A percentile compares a stretch with the other conserved stretches of the same genome.
Evolutionary conservation across 352 stramenopile species (phyloP).

Genomic region (Phytophthora uliginosa): DNA sequence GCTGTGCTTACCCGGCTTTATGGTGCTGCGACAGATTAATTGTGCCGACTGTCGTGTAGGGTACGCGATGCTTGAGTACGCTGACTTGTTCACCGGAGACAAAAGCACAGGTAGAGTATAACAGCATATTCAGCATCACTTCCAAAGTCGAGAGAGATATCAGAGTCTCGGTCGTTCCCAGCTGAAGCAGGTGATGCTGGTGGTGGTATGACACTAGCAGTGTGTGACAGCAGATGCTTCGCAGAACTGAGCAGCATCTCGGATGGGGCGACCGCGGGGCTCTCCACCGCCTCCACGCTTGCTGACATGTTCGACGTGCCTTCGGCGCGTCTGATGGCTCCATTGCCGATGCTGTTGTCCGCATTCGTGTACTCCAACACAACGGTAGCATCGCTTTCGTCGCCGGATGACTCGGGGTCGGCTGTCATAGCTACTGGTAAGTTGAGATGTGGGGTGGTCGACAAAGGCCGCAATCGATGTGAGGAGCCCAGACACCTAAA

Average conservation of each 20-base stretch:
- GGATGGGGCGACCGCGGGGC: too few species aligned
- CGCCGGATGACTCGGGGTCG: too few species aligned
- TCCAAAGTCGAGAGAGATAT: neutral
- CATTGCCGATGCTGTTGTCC: neutral
- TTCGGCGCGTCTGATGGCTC: neutral
- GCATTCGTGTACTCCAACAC: too few species aligned
- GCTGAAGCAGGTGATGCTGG: neutral
- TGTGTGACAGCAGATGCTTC: neutral
- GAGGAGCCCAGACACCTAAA: neutral
- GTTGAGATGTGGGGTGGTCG: too few species aligned
- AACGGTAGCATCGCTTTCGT: too few species aligned
- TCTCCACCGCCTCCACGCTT: neutral
- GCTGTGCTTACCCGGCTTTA: too few species aligned
- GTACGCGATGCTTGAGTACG: too few species aligned
- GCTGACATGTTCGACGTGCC: neutral
- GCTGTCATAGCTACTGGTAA: too few species aligned
- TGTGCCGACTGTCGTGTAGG: too few species aligned
- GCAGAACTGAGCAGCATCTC: neutral
- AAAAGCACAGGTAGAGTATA: neutral
- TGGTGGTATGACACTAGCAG: neutral
- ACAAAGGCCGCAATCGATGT: too few species aligned
- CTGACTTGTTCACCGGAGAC: neutral
- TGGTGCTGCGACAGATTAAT: too few species aligned
- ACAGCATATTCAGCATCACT: neutral
- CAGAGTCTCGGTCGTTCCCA: neutral